These are phyloP conservation scores for Brassica nigra DNA, from an alignment of 345 rosid genomes.

Conservation along the genomic window DNA sequence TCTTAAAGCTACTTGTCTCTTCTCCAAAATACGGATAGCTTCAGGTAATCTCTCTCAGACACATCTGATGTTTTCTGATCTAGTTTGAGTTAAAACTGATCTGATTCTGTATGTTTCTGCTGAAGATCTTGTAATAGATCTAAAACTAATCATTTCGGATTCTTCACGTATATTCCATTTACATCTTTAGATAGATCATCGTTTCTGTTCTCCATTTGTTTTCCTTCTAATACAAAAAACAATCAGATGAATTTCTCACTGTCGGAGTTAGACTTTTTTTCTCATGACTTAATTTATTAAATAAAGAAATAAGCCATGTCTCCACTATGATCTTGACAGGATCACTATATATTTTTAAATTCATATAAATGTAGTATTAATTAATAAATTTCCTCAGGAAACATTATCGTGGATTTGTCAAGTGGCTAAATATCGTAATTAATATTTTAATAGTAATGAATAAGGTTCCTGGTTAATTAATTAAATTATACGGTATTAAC, in stretches of 20 bases:
- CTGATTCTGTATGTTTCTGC: background rate
- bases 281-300: background rate
- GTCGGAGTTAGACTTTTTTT: constrained; percentile 27
- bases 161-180: too few species aligned
- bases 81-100: background rate
- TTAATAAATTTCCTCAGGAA: too few species aligned
- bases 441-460: background rate
- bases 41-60: background rate
- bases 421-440: too few species aligned
- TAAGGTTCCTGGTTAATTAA: background rate
- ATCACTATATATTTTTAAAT: background rate
- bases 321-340: constrained; percentile 15
- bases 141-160: background rate
- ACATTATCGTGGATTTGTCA: too few species aligned
- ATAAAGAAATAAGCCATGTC: background rate
- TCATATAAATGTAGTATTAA: too few species aligned
- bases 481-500: too few species aligned
- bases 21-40: background rate
- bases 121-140: background rate
- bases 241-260: constrained; percentile 1
- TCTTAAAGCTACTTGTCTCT: background rate
- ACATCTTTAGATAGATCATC: background rate
- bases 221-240: background rate
- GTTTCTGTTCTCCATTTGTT: background rate
- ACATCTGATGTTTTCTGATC: too few species aligned